Percentiles rank a stretch among this genome's conserved stretches.
Conservation (phyloP, 2,329 filamentous ascomycete species). For the Nakataea oryzae region DNA sequence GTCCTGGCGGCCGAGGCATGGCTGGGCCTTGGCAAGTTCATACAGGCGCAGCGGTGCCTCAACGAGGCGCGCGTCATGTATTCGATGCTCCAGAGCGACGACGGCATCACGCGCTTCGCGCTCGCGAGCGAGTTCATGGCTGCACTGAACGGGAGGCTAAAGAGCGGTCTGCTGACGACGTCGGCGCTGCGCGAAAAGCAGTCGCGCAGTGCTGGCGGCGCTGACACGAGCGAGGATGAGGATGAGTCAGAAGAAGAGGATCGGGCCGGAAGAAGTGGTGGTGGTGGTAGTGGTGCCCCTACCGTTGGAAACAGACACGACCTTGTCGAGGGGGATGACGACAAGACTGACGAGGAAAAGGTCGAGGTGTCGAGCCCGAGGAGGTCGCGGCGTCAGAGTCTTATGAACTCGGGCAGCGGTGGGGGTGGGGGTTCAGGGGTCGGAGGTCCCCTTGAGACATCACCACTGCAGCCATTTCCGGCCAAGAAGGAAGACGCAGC, state of each 20-base stretch:
- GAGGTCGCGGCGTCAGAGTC: conserved; percentile 43
- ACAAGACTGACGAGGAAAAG: conserved; percentile 21
- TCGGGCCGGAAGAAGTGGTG: background rate
- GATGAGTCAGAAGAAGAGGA: conserved; percentile 22
- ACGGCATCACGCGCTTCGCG: conserved; percentile 40
- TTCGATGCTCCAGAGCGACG: conserved; percentile 33
- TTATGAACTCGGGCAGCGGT: conserved; percentile 25
- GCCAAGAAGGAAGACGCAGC: conserved; percentile 5
- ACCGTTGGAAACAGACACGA: background rate
- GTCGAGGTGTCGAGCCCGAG: conserved; percentile 30
- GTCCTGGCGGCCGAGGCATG: conserved; percentile 76
- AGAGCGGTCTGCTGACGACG: conserved; percentile 30
- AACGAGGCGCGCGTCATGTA: conserved; percentile 55
- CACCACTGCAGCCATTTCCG: conserved; percentile 16
- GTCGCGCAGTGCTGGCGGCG: background rate
- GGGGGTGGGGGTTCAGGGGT: conserved; percentile 12
- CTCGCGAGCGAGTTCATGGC: conserved; percentile 41
- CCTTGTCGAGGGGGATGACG: conserved; percentile 13
- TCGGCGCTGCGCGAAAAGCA: conserved; percentile 6
- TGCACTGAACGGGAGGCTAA: conserved; percentile 37
- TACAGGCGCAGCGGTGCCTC: conserved; percentile 69
- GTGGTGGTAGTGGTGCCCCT: conserved; percentile 11
- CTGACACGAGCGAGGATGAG: conserved; percentile 10
- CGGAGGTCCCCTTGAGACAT: conserved; percentile 16
- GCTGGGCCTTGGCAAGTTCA: conserved; percentile 65